A percentile compares a stretch with the other conserved stretches of the same genome.
Conservation (phyloP, 208 protist genomes). For the Leptomonas seymouri region DNA sequence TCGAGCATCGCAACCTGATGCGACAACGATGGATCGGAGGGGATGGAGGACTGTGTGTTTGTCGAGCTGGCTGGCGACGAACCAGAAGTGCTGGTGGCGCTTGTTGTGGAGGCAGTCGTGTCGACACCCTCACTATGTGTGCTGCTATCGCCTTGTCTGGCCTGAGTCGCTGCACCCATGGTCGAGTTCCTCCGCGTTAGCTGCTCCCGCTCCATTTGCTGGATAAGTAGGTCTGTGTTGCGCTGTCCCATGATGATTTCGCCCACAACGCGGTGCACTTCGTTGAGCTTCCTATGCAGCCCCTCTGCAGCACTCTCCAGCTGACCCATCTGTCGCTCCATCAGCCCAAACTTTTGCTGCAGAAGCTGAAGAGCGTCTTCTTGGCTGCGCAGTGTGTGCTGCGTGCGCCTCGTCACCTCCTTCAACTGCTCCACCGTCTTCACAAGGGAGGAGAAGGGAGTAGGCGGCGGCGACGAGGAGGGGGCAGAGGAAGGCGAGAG, state of each 20-base stretch:
- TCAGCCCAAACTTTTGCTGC: conserved; percentile 48
- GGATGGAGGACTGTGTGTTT: neutral
- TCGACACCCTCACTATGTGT: neutral
- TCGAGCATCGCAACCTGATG: conserved; percentile 39
- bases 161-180: neutral
- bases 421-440: conserved; percentile 31
- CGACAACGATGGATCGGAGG: conserved; percentile 10
- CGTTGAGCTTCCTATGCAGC: conserved; percentile 38
- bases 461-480: neutral
- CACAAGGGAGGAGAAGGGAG: neutral
- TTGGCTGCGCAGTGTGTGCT: conserved; percentile 29
- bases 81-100: neutral
- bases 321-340: conserved; percentile 51
- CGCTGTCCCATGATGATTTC: conserved; percentile 59
- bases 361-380: conserved; percentile 32
- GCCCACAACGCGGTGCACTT: conserved; percentile 47
- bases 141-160: neutral
- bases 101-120: neutral
- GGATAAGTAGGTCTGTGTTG: conserved; percentile 65
- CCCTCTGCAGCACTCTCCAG: conserved; percentile 44
- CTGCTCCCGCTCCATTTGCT: conserved; percentile 66
- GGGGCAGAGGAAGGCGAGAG: neutral
- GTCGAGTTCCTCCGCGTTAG: conserved; percentile 3
- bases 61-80: neutral
- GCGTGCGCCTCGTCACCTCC: conserved; percentile 24